These are phyloP conservation scores for Kluyveromyces aestuarii DNA, from an alignment of 805 yeast genomes.

Conservation along the genomic window DNA sequence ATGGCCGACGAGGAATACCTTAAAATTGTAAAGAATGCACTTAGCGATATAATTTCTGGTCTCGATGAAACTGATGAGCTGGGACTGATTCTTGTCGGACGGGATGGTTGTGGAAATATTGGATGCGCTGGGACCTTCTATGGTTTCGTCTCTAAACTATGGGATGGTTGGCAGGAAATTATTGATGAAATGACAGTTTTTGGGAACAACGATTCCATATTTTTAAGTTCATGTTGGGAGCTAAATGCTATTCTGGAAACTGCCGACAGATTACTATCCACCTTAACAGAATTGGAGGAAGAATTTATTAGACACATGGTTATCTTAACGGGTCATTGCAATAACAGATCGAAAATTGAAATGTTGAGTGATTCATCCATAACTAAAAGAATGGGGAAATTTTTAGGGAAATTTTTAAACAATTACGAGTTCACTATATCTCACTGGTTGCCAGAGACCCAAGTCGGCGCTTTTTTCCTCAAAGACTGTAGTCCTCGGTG, in stretches of 20 bases:
- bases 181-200: constrained; percentile 30
- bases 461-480: neutral
- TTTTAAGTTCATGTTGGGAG: constrained; percentile 12
- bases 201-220: constrained; percentile 7
- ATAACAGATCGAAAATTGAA: neutral
- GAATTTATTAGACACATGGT: constrained; percentile 4
- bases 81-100: constrained; percentile 41
- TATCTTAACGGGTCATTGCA: constrained; percentile 4
- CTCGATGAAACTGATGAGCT: constrained; percentile 34
- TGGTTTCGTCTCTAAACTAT: constrained; percentile 36
- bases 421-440: neutral
- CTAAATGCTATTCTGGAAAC: constrained; percentile 15
- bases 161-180: constrained; percentile 43
- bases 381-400: neutral
- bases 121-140: constrained; percentile 35
- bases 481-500: neutral
- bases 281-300: constrained; percentile 6
- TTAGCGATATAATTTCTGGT: constrained; percentile 22
- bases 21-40: constrained; percentile 13
- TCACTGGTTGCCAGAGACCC: neutral
- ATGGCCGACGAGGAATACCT: constrained; percentile 26
- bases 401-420: neutral
- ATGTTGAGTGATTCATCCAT: constrained; percentile 3
- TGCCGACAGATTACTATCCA: constrained; percentile 15
- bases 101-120: constrained; percentile 31